Conservation (phyloP, 2,329 filamentous ascomycete species). For the Phoma herbarum region DNA sequence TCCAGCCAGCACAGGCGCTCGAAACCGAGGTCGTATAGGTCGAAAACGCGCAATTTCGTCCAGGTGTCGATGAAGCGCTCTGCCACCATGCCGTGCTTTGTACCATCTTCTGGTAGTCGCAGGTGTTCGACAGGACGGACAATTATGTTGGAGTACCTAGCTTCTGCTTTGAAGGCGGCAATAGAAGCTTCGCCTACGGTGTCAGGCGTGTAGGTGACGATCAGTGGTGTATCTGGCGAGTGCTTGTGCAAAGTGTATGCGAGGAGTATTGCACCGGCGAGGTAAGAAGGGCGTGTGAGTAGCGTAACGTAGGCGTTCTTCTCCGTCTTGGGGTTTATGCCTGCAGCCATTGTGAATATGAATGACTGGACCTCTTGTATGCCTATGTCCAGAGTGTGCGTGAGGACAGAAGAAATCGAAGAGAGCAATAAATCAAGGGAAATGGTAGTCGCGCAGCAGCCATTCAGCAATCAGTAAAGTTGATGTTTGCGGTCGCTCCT, state of each 20-base stretch:
- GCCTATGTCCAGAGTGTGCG: too few species aligned
- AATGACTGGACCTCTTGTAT: too few species aligned
- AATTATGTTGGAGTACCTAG: slow-evolving; percentile 52
- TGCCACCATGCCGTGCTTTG: slow-evolving; percentile 54
- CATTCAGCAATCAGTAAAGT: neutral
- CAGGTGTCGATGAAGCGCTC: slow-evolving; percentile 64
- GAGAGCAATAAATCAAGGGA: neutral
- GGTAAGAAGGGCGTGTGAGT: slow-evolving; percentile 61
- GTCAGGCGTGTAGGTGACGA: slow-evolving; percentile 59
- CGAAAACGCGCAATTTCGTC: slow-evolving; percentile 65
- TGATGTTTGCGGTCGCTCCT: slow-evolving; percentile 10
- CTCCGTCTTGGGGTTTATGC: slow-evolving; percentile 6
- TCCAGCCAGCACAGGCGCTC: slow-evolving; percentile 61
- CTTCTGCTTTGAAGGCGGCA: slow-evolving; percentile 54
- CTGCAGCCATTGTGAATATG: slow-evolving; percentile 21
- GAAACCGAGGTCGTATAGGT: slow-evolving; percentile 45
- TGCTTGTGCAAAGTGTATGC: slow-evolving; percentile 59
- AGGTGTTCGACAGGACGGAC: slow-evolving; percentile 54
- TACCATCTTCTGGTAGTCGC: slow-evolving; percentile 45
- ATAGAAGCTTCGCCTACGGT: slow-evolving; percentile 54
- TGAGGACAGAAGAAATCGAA: too few species aligned
- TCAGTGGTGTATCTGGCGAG: slow-evolving; percentile 57
- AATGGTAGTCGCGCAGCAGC: neutral
- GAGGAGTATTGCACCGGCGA: slow-evolving; percentile 62
- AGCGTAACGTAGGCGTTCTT: slow-evolving; percentile 59